These are phyloP conservation scores for Plantago ovata DNA, from an alignment of 257 asterid genomes.

Conservation along the genomic window DNA sequence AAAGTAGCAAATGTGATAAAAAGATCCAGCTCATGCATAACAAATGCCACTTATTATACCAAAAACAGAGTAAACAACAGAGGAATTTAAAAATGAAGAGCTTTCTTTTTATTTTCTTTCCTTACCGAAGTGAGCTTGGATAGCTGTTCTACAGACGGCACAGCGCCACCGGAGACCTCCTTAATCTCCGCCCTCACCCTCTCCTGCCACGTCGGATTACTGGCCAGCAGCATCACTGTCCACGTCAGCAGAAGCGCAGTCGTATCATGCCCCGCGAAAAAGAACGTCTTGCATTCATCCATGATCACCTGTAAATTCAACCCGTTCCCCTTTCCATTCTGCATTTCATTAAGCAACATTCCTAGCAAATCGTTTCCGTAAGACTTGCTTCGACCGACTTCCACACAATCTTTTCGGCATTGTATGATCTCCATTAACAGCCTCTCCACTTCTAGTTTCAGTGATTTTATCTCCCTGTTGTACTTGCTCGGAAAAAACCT, in stretches of 20 bases:
- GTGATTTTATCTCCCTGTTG: constrained; percentile 75
- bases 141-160: constrained; percentile 61
- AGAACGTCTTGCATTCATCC: constrained; percentile 96
- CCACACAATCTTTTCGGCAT: constrained; percentile 65
- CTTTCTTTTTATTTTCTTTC: too few relatives aligned
- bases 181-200: constrained; percentile 57
- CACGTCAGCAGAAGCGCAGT: constrained; percentile 85
- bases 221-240: constrained; percentile 87
- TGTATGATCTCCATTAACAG: constrained; percentile 84
- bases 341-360: constrained; percentile 68
- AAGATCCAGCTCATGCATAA: constrained; percentile 26
- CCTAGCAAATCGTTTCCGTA: constrained; percentile 85
- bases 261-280: constrained; percentile 95
- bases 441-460: constrained; percentile 76
- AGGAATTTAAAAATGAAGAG: too few relatives aligned
- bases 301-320: constrained; percentile 71
- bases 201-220: constrained; percentile 73
- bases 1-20: not conserved
- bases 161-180: constrained; percentile 46
- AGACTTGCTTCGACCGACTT: constrained; percentile 64
- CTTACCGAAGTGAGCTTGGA: constrained; percentile 71
- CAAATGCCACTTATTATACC: constrained; percentile 6
- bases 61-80: too few relatives aligned
- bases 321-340: constrained; percentile 46
- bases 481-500: constrained; percentile 88